Conservation (phyloP, 1,284 basidiomycete species). For the Sanghuangporus weigelae region DNA sequence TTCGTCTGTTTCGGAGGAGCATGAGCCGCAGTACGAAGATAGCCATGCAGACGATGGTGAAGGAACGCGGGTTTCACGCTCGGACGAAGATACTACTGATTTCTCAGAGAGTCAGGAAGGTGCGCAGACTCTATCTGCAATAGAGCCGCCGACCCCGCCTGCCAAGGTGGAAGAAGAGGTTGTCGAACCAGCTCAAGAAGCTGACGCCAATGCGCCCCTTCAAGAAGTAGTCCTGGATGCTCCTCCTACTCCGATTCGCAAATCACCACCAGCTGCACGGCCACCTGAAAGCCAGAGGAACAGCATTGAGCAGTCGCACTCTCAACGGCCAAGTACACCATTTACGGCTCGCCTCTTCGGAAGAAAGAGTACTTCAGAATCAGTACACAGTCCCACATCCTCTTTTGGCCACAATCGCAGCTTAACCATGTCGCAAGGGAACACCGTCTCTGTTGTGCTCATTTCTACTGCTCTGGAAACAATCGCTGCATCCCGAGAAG, state of each 20-base stretch:
- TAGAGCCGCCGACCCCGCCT: slow-evolving; percentile 6
- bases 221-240: slow-evolving; percentile 14
- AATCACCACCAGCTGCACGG: slow-evolving; percentile 3
- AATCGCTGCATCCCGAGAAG: slow-evolving; percentile 86
- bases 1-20: background rate
- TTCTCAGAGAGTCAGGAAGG: background rate
- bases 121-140: background rate
- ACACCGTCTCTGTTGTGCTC: slow-evolving; percentile 69
- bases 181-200: background rate
- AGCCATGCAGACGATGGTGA: background rate
- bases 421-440: slow-evolving; percentile 66
- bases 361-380: slow-evolving; percentile 18
- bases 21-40: background rate
- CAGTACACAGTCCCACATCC: slow-evolving; percentile 14
- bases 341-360: slow-evolving; percentile 12
- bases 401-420: slow-evolving; percentile 44
- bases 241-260: slow-evolving; percentile 16
- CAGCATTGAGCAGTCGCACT: background rate
- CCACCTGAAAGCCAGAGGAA: background rate
- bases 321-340: slow-evolving; percentile 9
- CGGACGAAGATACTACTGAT: background rate
- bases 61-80: background rate
- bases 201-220: slow-evolving; percentile 3
- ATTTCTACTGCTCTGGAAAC: slow-evolving; percentile 86
- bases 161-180: slow-evolving; percentile 3